Conservation (phyloP, 2,329 filamentous ascomycete species). For the Furcasterigmium furcatum region DNA sequence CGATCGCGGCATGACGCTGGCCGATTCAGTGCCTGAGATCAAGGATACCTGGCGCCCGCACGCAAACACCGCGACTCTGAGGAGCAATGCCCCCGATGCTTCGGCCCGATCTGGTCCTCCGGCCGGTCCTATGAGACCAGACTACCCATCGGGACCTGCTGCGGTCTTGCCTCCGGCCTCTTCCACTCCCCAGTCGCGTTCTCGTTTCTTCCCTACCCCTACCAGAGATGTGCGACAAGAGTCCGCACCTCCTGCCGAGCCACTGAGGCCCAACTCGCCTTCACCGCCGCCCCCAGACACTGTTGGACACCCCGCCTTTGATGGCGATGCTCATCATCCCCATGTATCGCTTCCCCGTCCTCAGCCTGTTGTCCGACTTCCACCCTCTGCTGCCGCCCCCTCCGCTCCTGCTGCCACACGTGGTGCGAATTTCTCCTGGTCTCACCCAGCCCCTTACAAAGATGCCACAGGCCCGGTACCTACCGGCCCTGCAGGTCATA, state of each 20-base stretch:
- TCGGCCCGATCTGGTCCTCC: neutral
- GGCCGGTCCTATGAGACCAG: neutral
- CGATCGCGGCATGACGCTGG: slow-evolving; percentile 38
- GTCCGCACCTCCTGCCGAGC: slow-evolving; percentile 27
- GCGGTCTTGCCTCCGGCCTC: slow-evolving; percentile 23
- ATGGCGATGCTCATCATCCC: slow-evolving; percentile 61
- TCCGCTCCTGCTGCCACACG: slow-evolving; percentile 21
- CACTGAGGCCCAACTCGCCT: slow-evolving; percentile 51
- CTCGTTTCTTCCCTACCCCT: slow-evolving; percentile 62
- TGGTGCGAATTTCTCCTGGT: slow-evolving; percentile 28
- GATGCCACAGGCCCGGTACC: slow-evolving; percentile 23
- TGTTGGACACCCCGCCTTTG: slow-evolving; percentile 69
- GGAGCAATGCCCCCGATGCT: neutral
- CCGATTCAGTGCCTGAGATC: slow-evolving; percentile 43
- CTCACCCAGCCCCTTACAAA: slow-evolving; percentile 25
- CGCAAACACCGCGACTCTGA: neutral
- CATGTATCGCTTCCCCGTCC: slow-evolving; percentile 68
- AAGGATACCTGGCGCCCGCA: slow-evolving; percentile 51
- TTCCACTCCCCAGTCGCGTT: slow-evolving; percentile 43
- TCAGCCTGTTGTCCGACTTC: slow-evolving; percentile 77
- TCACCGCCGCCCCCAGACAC: slow-evolving; percentile 71
- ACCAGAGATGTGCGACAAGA: slow-evolving; percentile 45
- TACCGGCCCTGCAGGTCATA: neutral
- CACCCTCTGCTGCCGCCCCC: slow-evolving; percentile 49
- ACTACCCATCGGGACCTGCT: neutral